phyloP scores from a whole-genome alignment of 2,329 filamentous ascomycete genomes.

The Aspergillus aculeatinus region DNA sequence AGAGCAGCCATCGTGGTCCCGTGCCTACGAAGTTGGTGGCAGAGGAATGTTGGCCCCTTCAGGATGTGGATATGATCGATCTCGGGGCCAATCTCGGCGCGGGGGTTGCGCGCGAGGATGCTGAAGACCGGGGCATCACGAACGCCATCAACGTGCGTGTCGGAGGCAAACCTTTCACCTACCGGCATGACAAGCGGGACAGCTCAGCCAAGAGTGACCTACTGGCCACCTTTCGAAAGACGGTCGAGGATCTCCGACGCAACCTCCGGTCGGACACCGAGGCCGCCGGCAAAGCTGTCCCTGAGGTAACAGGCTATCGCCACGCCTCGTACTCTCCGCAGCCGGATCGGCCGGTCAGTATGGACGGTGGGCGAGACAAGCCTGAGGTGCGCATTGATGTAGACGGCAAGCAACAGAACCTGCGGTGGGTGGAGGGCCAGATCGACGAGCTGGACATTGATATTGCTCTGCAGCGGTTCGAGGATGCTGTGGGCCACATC shows the following conservation, averaged over 20 bases:
- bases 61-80: constrained; percentile 91
- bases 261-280: constrained; percentile 82
- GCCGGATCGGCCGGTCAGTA: constrained; percentile 73
- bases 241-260: constrained; percentile 87
- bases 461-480: constrained; percentile 85
- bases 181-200: constrained; percentile 81
- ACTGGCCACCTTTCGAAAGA: constrained; percentile 86
- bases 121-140: constrained; percentile 61
- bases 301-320: constrained; percentile 83
- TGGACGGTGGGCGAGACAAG: constrained; percentile 73
- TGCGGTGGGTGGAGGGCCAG: constrained; percentile 92
- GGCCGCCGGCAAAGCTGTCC: constrained; percentile 71
- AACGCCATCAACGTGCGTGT: constrained; percentile 91
- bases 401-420: constrained; percentile 92
- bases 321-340: constrained; percentile 72
- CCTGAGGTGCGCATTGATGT: constrained; percentile 82
- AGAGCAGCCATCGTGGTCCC: constrained; percentile 48
- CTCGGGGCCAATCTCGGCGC: constrained; percentile 58
- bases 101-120: constrained; percentile 39
- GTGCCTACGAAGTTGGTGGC: constrained; percentile 75
- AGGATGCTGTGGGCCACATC: constrained; percentile 76
- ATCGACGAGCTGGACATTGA: constrained; percentile 96
- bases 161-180: constrained; percentile 89
- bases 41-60: constrained; percentile 88
- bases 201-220: constrained; percentile 75